Base-by-base conservation (phyloP, 345 rosid species). In the Syzygium jambos region DNA sequence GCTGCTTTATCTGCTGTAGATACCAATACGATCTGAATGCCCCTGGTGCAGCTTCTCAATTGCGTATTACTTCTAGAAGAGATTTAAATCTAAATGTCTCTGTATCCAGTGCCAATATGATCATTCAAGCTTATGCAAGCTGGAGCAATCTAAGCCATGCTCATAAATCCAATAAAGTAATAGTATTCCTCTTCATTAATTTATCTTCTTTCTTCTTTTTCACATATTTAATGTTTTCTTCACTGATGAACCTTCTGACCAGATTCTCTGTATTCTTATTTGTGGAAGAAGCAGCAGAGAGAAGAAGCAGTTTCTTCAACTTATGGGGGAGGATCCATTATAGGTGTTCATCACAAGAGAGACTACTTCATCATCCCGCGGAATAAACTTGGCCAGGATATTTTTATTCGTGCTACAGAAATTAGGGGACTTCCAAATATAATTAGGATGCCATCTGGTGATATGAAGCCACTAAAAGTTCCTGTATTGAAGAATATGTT, bases 121-220 rank as follows among this genome's bases (percentile, higher is more conserved):
- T 96, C 85, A 92, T 98, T 91, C 99, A 98, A 95, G 99, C 99
- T 84, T 98, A 95, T 92, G 95, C 98, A 61, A 98, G 99, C 93
- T 98, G 99, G 99, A 94, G 92, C 89, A 95, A 92, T 90, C 95
- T 98, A 90, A 91, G 91, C 91, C 89, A 90, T 78, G 93, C 89
- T 88, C 95, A 93, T 80, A 93, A 90, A 88, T 85, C 89, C 90
- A 77, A 93, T 89, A 91, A 91, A 89, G 91, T 90, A 63, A 91
- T 84, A 90, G 98, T 86, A 49, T 25, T 68, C 61, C 84, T 77
- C 63, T 51, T 19, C 21, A 29, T 65, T 1, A n/a, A 65, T 13
- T 46, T 49, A 13, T 51, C 21, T 30, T 63, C 19, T n/a, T 29
- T 83, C 29, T 80, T 78, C 52, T 78, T 82, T 38, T 25, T 54